A percentile compares a stretch with the other conserved stretches of the same genome.
phyloP scores from a whole-genome alignment of 129 eudicot species.

The Arctium lappa region DNA sequence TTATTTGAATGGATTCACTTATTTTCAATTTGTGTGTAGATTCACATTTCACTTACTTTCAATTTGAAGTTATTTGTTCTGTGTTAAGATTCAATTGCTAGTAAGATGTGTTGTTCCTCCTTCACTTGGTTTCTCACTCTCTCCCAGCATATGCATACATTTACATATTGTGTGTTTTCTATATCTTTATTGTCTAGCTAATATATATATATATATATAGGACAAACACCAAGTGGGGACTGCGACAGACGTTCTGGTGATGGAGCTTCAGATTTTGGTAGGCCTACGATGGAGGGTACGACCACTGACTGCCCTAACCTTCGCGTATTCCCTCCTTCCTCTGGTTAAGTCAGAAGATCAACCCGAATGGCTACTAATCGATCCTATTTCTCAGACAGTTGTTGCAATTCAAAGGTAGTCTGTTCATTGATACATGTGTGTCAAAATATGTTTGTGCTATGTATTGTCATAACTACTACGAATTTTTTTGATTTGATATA shows the following conservation, averaged over 20 bases:
- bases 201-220: background rate
- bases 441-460: no score
- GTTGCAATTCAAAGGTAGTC: background rate
- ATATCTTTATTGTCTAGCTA: background rate
- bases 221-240: background rate
- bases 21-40: background rate
- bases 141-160: background rate
- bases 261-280: slow-evolving; percentile 11
- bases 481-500: background rate
- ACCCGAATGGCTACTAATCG: background rate
- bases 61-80: slow-evolving; percentile 6
- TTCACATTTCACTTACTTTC: no score
- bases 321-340: background rate
- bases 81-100: slow-evolving; percentile 7
- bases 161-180: background rate
- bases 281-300: background rate
- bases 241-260: background rate
- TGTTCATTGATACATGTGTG: background rate
- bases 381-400: background rate
- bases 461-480: background rate
- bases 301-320: background rate
- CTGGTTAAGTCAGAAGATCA: background rate
- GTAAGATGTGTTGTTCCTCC: background rate
- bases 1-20: background rate
- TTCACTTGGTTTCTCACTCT: background rate